Percentiles rank a stretch among this genome's conserved stretches.
Evolutionary conservation across 208 protist genomes (phyloP).

Genomic region (Phytomonas serpens): DNA sequence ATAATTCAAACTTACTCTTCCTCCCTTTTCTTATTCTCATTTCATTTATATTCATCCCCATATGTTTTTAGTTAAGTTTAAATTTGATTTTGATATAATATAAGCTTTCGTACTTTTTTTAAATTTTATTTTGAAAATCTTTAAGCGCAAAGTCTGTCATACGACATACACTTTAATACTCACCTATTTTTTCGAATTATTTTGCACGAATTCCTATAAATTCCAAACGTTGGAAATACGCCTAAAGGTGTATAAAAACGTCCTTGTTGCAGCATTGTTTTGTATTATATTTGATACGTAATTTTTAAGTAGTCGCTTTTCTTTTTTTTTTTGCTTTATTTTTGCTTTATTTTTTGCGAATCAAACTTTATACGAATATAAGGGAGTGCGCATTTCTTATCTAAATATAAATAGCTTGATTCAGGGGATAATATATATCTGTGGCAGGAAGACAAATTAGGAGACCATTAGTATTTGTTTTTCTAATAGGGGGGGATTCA

Average conservation of each 20-base stretch:
- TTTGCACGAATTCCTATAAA: too few species aligned
- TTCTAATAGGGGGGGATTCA: neutral
- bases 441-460: neutral
- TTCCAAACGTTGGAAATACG: too few species aligned
- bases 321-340: slow-evolving; percentile 19
- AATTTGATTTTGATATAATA: slow-evolving; percentile 16
- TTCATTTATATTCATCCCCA: slow-evolving; percentile 1
- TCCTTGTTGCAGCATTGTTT: too few species aligned
- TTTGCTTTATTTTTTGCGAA: slow-evolving; percentile 18
- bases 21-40: slow-evolving; percentile 9
- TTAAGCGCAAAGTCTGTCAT: neutral
- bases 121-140: slow-evolving; percentile 10
- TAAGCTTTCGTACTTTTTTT: slow-evolving; percentile 10
- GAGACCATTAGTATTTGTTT: neutral
- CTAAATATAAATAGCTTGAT: too few species aligned
- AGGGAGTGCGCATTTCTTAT: too few species aligned
- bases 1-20: slow-evolving; percentile 8
- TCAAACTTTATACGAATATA: slow-evolving; percentile 9
- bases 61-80: neutral
- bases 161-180: too few species aligned
- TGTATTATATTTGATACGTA: too few species aligned
- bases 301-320: neutral
- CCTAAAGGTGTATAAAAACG: too few species aligned
- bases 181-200: too few species aligned
- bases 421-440: neutral